Base-by-base conservation (phyloP, 257 asterid species). In the Solanum chilense region DNA sequence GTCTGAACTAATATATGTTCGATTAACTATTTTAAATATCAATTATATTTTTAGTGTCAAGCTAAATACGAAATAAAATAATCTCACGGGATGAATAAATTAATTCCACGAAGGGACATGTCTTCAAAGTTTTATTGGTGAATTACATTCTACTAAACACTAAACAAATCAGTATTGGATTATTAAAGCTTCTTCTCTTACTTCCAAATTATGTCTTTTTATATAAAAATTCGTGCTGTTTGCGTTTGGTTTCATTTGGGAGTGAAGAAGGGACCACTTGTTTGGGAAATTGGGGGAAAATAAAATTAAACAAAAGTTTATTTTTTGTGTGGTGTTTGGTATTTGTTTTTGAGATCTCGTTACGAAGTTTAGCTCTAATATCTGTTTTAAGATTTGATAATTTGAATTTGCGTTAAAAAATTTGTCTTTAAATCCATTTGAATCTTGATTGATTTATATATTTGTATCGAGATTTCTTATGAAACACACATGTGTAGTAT, bases 11-110 rank as follows among this genome's bases (percentile, higher is more conserved):
- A 7, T 9, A 3, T 52, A 16, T 52, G 10, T 56, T 56, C 2
- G n/a, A 18, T 2, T 69, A 74, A 80, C 70, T 25, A 69, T 11
- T 85, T 86, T 84, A 9, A 84, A 90, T 86, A 90, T 87, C 76
- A 74, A 88, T 87, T 89, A 88, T 85, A 85, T 81, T 86, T 85
- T 41, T 81, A 15, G 86, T 88, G 75, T 76, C 58, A 39, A 47
- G 25, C 77, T 49, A 27, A 9, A 70, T 60, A 47, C 9, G 9
- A 3, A 74, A 74, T 74, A 74, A 49, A 52, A 66, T 60, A 52
- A 85, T 12, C n/a, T n/a, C n/a, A 52, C 5, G 29, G 12, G 42
- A 44, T 21, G 12, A 15, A 83, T 70, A 37, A 56, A 80, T 49
- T 68, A 86, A 69, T 35, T 39, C 6, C 47, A 20, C 37, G 18